phyloP scores from a whole-genome alignment of 2,329 filamentous ascomycete species.

The Colletotrichum sidae region DNA sequence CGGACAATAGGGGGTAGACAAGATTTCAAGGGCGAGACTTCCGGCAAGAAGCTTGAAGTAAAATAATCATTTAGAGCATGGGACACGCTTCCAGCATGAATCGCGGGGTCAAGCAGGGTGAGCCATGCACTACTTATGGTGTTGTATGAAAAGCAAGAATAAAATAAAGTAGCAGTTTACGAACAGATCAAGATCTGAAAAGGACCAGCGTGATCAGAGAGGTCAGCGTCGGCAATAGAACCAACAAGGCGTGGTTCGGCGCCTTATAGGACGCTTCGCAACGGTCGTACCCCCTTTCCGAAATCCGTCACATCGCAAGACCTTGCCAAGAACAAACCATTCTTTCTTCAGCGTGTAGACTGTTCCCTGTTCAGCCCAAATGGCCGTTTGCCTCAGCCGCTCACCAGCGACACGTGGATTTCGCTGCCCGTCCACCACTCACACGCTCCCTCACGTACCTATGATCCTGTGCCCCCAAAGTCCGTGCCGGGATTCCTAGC shows the following conservation, averaged over 20 bases:
- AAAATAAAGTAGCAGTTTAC: background rate
- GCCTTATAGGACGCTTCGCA: conserved; percentile 18
- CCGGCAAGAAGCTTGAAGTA: conserved; percentile 9
- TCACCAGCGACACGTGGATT: conserved; percentile 15
- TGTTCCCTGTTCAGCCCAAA: background rate
- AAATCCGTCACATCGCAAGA: background rate
- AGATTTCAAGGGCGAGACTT: background rate
- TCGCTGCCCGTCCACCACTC: background rate
- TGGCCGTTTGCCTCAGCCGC: conserved; percentile 13
- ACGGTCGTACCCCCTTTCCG: conserved; percentile 1
- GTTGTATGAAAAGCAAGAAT: background rate
- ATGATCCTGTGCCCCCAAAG: background rate
- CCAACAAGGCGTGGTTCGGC: background rate
- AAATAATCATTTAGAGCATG: background rate
- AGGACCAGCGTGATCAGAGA: background rate
- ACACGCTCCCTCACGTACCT: background rate
- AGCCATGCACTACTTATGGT: background rate
- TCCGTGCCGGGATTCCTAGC: conserved; percentile 6
- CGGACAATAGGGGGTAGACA: background rate
- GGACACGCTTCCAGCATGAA: conserved; percentile 13
- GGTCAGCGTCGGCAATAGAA: conserved; percentile 6
- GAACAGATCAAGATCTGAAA: conserved; percentile 1
- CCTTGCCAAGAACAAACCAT: conserved; percentile 5
- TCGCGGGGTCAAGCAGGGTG: conserved; percentile 28
- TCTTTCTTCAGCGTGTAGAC: background rate